Conservation (phyloP, 352 stramenopile genomes). For the Phytophthora europaea region DNA sequence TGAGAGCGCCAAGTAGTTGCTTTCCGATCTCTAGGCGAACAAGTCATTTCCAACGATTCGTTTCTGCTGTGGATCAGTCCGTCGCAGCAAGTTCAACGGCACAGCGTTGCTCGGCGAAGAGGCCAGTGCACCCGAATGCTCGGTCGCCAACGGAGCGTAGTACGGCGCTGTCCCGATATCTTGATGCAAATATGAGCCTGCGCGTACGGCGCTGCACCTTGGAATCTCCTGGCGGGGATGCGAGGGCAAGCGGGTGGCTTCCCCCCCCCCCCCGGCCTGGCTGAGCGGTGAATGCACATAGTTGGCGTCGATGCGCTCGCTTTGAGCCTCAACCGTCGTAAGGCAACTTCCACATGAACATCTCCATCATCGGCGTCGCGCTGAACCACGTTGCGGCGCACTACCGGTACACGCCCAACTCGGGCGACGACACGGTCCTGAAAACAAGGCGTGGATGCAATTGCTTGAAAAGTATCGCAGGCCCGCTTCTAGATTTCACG, state of each 20-base stretch:
- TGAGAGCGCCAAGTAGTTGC: not conserved
- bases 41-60: not conserved
- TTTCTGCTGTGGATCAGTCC: not conserved
- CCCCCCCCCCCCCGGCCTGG: conserved; percentile 13
- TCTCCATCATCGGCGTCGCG: not conserved
- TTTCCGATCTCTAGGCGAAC: not conserved
- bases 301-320: not conserved
- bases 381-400: too few species aligned
- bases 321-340: not conserved
- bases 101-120: not conserved
- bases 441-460: too few species aligned
- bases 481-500: too few species aligned
- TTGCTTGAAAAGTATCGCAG: too few species aligned
- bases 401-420: too few species aligned
- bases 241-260: conserved; percentile 22
- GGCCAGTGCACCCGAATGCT: conserved; percentile 16
- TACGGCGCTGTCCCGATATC: conserved; percentile 38
- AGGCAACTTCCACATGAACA: conserved; percentile 3
- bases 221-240: conserved; percentile 6
- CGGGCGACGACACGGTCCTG: too few species aligned
- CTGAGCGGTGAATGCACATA: not conserved
- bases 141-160: conserved; percentile 16
- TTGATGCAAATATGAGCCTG: conserved; percentile 22
- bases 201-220: conserved; percentile 28
- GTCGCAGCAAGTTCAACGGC: not conserved